phyloP scores from a whole-genome alignment of 176 grass and related monocot species.

The Aechmea fasciata region DNA sequence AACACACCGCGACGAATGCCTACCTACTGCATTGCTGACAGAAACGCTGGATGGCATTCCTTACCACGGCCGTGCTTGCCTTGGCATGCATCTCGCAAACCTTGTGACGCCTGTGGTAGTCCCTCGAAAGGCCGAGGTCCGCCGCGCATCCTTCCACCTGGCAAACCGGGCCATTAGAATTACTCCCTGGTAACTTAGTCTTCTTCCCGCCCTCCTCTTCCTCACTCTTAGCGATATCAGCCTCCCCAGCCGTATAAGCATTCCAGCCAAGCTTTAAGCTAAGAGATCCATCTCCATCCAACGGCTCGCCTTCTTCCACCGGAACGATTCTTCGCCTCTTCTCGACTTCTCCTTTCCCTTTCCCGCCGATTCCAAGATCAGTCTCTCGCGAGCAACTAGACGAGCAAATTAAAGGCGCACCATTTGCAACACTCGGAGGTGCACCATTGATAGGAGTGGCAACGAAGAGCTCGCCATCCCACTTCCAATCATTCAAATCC shows the following conservation, averaged over 20 bases:
- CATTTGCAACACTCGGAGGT: conserved; percentile 1
- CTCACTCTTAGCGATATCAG: conserved; percentile 15
- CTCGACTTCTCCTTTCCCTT: conserved; percentile 37
- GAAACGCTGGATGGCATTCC: conserved; percentile 71
- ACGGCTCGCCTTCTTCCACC: conserved; percentile 22
- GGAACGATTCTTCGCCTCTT: conserved; percentile 60
- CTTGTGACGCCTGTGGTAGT: conserved; percentile 92
- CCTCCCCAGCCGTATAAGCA: background rate
- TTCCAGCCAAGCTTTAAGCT: conserved; percentile 38
- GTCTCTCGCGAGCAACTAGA: conserved; percentile 51
- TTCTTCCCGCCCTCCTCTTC: conserved; percentile 67
- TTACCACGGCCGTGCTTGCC: conserved; percentile 59
- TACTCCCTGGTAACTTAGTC: conserved; percentile 51
- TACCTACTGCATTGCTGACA: conserved; percentile 99
- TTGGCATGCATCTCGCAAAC: conserved; percentile 99
- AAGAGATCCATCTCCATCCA: conserved; percentile 20
- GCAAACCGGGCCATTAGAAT: conserved; percentile 39
- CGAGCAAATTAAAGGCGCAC: conserved; percentile 34
- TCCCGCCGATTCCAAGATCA: conserved; percentile 5
- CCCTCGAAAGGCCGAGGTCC: conserved; percentile 62
- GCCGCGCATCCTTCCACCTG: conserved; percentile 79
- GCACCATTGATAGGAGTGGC: conserved; percentile 40
- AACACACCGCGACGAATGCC: background rate
- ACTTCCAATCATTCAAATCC: conserved; percentile 30
- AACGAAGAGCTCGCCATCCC: conserved; percentile 28